Evolutionary conservation across 2,329 filamentous ascomycete genomes (phyloP), one percentile per base, ranked within the genome.

Genomic region (Penicillium digitatum): DNA sequence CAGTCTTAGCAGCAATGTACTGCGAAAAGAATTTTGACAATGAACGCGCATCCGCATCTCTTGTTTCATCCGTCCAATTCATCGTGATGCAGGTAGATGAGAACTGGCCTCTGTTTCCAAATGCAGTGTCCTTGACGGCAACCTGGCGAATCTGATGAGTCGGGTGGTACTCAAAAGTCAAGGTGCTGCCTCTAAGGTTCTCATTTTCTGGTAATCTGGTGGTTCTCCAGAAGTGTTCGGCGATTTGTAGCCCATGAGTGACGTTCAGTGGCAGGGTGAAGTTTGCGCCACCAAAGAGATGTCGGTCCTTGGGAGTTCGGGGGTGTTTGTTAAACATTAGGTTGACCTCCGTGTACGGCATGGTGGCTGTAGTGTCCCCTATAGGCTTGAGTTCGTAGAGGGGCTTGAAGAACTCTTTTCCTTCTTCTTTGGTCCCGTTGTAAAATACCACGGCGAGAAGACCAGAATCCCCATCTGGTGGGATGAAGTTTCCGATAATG

Each of bases 311-410:
- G 1, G 39, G 48, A 3, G 29, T 34, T 52, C 48, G 29, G 7
- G 39, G 40, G 16, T 52, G 35, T 22, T 45, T 52, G 20, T 52
- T 52, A 20, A 52, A 52, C 48, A 52, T 52, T 20, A 52, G n/a
- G n/a, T 52, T 52, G 1, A 52, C n/a, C 24, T 52, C 48, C 18
- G 48, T 31, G 27, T 52, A 52, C 3, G 48, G 35, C 22, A 52
- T 5, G 22, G 26, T 45, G 14, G 20, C 20, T n/a, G 48, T 52
- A 0, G 48, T 52, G 18, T 52, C 48, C n/a, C 29, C 48, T 22
- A 52, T 6, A 14, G 31, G 39, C 11, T 29, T n/a, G 31, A 52
- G 48, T 9, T 52, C 48, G 16, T 37, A 37, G 9, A 52, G 39
- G 14, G 48, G 48, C 35, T 37, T 52, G 31, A 52, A 52, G 10